Evolutionary conservation across 108 stramenopile species (phyloP), one percentile per base, ranked within the genome.

Genomic region (Thalassiosira profunda): DNA sequence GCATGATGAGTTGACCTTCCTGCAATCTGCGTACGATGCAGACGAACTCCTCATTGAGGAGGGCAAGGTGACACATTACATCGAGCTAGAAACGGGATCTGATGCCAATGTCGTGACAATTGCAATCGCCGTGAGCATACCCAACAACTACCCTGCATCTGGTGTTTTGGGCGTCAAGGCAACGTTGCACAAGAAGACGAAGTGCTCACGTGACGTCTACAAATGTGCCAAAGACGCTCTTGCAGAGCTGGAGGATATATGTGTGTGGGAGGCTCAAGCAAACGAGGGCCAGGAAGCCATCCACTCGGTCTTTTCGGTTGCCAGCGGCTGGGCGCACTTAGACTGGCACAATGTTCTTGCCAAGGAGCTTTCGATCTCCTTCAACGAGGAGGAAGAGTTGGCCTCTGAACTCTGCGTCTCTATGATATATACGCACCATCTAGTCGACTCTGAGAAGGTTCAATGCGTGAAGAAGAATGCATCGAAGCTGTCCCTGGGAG

Each of bases 401-500:
- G 12, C 23, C n/a, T 30, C 15, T 52, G 67, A 56, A n/a, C 7
- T 55, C 9, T 67, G 52, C 40, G 33, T 45, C 20, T 26, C 43
- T 8, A 38, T 67, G 15, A 67, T 67, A 14, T 56, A 56, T 33
- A 56, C 67, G 17, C 67, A 67, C 21, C 67, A 67, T 45, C 26
- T 67, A 5, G 40, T 67, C 23, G 67, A 67, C 8, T 30, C 42
- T 56, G 54, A 67, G 10, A 67, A 43, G 29, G 15, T 67, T n/a
- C 67, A 67, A 21, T 15, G 34, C 4, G 53, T 56, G 2, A 67
- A 67, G 36, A 67, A 67, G 42, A 56, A 24, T 33, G 31, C 54
- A 20, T 67, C 67, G 0, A 67, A 67, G 29, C 54, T 67, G 8
- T 30, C 41, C 57, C 25, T 66, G 4, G 67, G 53, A 17, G 67